Conservation (phyloP, 1,139 yeast species). For the Nakaseomyces glabratus region DNA sequence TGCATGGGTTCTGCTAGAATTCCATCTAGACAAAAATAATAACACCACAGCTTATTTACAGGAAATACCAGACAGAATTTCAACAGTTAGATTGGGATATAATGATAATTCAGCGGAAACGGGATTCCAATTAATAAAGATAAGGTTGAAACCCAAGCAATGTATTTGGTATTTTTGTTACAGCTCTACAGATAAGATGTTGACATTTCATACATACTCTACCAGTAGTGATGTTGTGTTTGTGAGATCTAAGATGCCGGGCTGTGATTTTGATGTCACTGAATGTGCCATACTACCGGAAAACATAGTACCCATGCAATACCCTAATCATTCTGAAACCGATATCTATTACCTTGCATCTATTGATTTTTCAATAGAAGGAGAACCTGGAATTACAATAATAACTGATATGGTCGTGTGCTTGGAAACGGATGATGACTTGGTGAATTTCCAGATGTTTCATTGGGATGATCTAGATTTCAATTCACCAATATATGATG, state of each 20-base stretch:
- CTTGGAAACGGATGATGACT: conserved; percentile 13
- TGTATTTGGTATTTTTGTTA: conserved; percentile 2
- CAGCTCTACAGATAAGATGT: conserved; percentile 1
- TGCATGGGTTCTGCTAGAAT: conserved; percentile 45
- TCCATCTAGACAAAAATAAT: conserved; percentile 18
- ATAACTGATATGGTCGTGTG: conserved; percentile 4
- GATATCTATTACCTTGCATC: neutral
- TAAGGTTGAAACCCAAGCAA: conserved; percentile 10
- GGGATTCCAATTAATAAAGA: conserved; percentile 29
- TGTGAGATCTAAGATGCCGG: conserved; percentile 2
- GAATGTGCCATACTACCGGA: conserved; percentile 3
- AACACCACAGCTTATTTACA: conserved; percentile 14
- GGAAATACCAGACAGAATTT: conserved; percentile 19
- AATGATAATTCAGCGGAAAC: conserved; percentile 28
- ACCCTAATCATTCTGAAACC: neutral
- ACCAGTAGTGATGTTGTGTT: neutral
- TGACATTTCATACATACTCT: neutral
- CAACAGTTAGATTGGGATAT: conserved; percentile 3
- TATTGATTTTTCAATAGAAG: conserved; percentile 3
- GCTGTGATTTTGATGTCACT: conserved; percentile 1
- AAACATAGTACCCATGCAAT: neutral
- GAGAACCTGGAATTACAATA: conserved; percentile 2
- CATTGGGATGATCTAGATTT: conserved; percentile 29
- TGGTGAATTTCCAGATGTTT: conserved; percentile 31
- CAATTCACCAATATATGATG: conserved; percentile 24